Evolutionary conservation across 2,329 filamentous ascomycete genomes (phyloP).

Genomic region (Remersonia thermophila): DNA sequence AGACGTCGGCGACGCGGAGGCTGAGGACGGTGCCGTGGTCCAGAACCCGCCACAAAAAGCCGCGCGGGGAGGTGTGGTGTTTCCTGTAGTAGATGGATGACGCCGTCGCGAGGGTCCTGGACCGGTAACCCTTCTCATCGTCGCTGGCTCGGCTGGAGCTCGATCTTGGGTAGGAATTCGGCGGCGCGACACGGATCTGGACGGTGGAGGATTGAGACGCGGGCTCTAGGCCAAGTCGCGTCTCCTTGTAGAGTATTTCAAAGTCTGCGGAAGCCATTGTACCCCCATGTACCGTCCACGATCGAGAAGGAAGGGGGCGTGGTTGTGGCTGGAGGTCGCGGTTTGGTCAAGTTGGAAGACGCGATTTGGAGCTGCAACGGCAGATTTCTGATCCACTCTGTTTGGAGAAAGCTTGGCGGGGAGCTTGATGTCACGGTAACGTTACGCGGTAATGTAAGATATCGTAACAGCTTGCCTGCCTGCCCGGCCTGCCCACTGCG

Average conservation of each 20-base stretch:
- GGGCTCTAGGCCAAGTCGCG: slow-evolving; percentile 69
- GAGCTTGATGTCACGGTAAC: no score
- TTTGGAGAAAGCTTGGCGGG: slow-evolving; percentile 9
- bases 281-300: slow-evolving; percentile 36
- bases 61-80: slow-evolving; percentile 63
- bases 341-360: slow-evolving; percentile 5
- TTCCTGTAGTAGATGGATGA: slow-evolving; percentile 77
- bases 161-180: slow-evolving; percentile 20
- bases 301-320: slow-evolving; percentile 8
- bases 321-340: slow-evolving; percentile 10
- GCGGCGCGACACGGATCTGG: slow-evolving; percentile 54
- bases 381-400: slow-evolving; percentile 18
- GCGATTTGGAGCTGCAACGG: slow-evolving; percentile 12
- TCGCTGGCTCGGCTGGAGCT: slow-evolving; percentile 33
- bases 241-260: slow-evolving; percentile 71
- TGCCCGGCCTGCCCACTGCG: no score
- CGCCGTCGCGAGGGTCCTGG: slow-evolving; percentile 60
- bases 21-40: slow-evolving; percentile 71
- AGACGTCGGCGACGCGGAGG: slow-evolving; percentile 71
- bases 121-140: slow-evolving; percentile 63
- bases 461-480: no score
- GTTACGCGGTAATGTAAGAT: no score
- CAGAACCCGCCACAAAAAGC: slow-evolving; percentile 82
- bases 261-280: slow-evolving; percentile 53
- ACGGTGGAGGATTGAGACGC: slow-evolving; percentile 56